phyloP scores from a whole-genome alignment of 2,329 filamentous ascomycete species.

The Triangularia setosa region DNA sequence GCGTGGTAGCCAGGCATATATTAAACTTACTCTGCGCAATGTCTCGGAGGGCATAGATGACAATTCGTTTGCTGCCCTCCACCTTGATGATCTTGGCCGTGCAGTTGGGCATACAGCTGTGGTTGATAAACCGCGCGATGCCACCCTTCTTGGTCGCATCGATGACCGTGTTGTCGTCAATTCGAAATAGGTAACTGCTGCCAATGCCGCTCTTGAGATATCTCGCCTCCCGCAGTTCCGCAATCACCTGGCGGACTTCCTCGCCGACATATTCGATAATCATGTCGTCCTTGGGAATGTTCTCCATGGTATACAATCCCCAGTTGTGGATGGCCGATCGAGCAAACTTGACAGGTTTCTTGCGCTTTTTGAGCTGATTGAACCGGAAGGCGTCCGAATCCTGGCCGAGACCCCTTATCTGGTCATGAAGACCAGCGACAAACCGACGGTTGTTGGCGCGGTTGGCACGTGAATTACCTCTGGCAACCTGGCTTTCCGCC shows the following conservation, averaged over 20 bases:
- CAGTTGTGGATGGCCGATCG: slow-evolving; percentile 98
- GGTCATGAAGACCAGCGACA: slow-evolving; percentile 90
- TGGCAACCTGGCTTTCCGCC: slow-evolving; percentile 75
- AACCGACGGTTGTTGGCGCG: slow-evolving; percentile 94
- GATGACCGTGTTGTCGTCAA: slow-evolving; percentile 95
- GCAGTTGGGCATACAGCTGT: slow-evolving; percentile 97
- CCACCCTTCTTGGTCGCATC: slow-evolving; percentile 98
- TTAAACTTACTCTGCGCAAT: slow-evolving; percentile 83
- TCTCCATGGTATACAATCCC: slow-evolving; percentile 96
- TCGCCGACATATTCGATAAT: slow-evolving; percentile 99
- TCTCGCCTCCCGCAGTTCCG: slow-evolving; percentile 87
- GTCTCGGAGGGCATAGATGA: slow-evolving; percentile 95
- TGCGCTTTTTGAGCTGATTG: slow-evolving; percentile 98
- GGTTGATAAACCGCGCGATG: slow-evolving; percentile 97
- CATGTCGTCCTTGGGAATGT: slow-evolving; percentile 96
- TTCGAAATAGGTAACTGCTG: slow-evolving; percentile 95
- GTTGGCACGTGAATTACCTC: slow-evolving; percentile 87
- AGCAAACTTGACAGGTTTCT: slow-evolving; percentile 98
- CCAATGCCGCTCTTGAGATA: slow-evolving; percentile 97
- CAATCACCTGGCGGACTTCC: slow-evolving; percentile 93
- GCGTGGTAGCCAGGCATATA: background rate
- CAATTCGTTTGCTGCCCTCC: slow-evolving; percentile 95
- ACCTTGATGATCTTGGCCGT: slow-evolving; percentile 99
- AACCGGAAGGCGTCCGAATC: slow-evolving; percentile 93
- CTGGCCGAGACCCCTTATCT: slow-evolving; percentile 78